Conservation (phyloP, 805 yeast genomes). For the Candida adriatica region DNA sequence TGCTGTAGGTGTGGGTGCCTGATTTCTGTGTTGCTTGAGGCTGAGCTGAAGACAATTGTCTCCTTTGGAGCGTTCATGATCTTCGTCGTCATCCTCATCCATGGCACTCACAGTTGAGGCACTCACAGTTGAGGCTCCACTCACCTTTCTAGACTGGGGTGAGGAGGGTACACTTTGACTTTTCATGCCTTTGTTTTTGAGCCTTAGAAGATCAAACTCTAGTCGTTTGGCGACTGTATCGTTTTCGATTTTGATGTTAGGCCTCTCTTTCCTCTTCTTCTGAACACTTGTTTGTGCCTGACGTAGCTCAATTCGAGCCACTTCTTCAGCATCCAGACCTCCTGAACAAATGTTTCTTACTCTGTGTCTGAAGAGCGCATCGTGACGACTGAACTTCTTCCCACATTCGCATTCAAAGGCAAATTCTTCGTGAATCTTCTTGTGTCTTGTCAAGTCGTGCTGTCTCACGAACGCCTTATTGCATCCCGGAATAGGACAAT, state of each 20-base stretch:
- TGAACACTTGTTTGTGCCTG: constrained; percentile 10
- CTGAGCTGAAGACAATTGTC: too few species aligned
- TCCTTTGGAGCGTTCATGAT: constrained; percentile 1
- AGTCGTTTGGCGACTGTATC: constrained; percentile 18
- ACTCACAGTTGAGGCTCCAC: constrained; percentile 10
- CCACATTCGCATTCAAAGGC: constrained; percentile 83
- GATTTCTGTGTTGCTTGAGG: too few species aligned
- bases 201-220: constrained; percentile 14
- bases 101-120: constrained; percentile 2
- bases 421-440: constrained; percentile 74
- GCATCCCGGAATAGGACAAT: constrained; percentile 60
- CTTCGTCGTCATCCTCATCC: neutral
- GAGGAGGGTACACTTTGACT: constrained; percentile 7
- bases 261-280: constrained; percentile 8
- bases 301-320: constrained; percentile 7
- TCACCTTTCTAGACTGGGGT: constrained; percentile 9
- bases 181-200: constrained; percentile 3
- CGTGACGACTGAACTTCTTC: constrained; percentile 85
- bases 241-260: constrained; percentile 8
- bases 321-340: constrained; percentile 34
- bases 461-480: constrained; percentile 87
- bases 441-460: constrained; percentile 88
- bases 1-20: constrained; percentile 1
- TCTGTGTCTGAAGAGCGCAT: constrained; percentile 80
- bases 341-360: constrained; percentile 77